Percentiles rank a stretch among this genome's conserved stretches.
Evolutionary conservation across 805 yeast species (phyloP).

Genomic region (Sporopachydermia quercuum): DNA sequence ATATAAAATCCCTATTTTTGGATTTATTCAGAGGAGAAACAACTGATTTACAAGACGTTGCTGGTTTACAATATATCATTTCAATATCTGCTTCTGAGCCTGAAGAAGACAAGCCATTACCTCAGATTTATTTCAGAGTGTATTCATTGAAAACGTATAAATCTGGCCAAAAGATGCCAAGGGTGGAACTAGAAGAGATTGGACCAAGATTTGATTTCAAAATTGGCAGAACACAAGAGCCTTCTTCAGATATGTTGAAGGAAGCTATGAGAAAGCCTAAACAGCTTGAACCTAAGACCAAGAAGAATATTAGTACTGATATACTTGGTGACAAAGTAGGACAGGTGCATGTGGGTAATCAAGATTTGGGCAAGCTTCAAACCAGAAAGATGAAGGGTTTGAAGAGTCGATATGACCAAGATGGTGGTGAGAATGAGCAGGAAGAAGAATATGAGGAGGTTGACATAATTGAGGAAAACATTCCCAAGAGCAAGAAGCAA

Average conservation of each 20-base stretch:
- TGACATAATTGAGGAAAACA: conserved; percentile 18
- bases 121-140: conserved; percentile 79
- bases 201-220: conserved; percentile 94
- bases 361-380: conserved; percentile 79
- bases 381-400: conserved; percentile 98
- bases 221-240: conserved; percentile 71
- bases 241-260: conserved; percentile 78
- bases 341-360: conserved; percentile 89
- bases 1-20: conserved; percentile 72
- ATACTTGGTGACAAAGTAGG: conserved; percentile 93
- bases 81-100: conserved; percentile 64
- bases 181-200: conserved; percentile 87
- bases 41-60: conserved; percentile 76
- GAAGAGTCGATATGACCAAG: conserved; percentile 73
- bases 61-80: conserved; percentile 86
- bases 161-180: conserved; percentile 72
- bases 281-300: conserved; percentile 65
- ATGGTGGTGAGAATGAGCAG: conserved; percentile 37
- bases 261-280: conserved; percentile 75
- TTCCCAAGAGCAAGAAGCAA: conserved; percentile 17
- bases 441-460: conserved; percentile 27
- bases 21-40: conserved; percentile 86
- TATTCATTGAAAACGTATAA: conserved; percentile 70
- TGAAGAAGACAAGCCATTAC: conserved; percentile 54
- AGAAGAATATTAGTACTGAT: conserved; percentile 83